A percentile compares a stretch with the other conserved stretches of the same genome.
phyloP scores from a whole-genome alignment of 1,284 basidiomycete genomes.

The Anthracocystis walkeri region DNA sequence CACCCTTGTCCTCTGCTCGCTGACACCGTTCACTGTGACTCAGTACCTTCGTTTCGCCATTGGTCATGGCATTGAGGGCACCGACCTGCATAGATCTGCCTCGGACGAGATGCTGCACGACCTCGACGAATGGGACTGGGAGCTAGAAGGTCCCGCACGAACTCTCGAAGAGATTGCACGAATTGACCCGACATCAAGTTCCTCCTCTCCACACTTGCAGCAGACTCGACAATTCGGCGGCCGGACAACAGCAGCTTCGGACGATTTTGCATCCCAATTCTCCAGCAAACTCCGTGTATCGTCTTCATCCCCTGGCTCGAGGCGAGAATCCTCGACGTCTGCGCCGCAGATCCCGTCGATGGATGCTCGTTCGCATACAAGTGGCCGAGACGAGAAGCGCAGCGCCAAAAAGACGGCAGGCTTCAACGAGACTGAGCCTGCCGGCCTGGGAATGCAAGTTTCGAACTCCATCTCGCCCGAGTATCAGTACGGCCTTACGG shows the following conservation, averaged over 20 bases:
- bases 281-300: constrained; percentile 19
- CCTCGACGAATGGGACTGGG: constrained; percentile 64
- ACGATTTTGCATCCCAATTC: constrained; percentile 63
- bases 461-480: constrained; percentile 12
- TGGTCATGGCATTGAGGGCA: constrained; percentile 77
- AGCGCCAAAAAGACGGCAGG: constrained; percentile 32
- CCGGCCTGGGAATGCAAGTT: background rate
- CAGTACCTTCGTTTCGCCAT: constrained; percentile 86
- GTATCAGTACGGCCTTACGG: constrained; percentile 75
- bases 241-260: background rate
- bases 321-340: constrained; percentile 1
- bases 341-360: background rate
- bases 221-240: background rate
- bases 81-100: constrained; percentile 55
- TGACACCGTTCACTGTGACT: constrained; percentile 82
- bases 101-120: constrained; percentile 42
- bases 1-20: constrained; percentile 78
- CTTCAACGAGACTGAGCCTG: constrained; percentile 21
- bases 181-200: constrained; percentile 7
- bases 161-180: constrained; percentile 47
- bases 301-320: constrained; percentile 4
- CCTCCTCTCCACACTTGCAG: constrained; percentile 2
- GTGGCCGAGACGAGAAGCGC: constrained; percentile 19
- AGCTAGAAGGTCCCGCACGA: constrained; percentile 74
- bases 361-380: background rate